Evolutionary conservation across 306 rosid species (phyloP), one percentile per base, ranked within the genome.

Genomic region (Morella rubra): DNA sequence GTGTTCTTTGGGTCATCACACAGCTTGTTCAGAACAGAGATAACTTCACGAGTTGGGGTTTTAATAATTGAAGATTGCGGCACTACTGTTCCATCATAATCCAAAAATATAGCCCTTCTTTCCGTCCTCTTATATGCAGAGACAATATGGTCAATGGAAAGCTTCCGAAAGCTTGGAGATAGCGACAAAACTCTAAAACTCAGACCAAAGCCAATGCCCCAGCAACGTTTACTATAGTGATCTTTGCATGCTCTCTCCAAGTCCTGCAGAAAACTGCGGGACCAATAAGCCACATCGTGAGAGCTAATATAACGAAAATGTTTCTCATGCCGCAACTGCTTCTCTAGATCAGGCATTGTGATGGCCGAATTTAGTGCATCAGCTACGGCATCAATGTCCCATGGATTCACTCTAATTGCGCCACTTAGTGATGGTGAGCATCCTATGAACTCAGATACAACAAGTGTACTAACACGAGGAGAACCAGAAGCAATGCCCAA

Each of bases 371-470:
- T 76, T 19, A 93, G 80, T 22, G 98, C 98, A 82, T 91, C 93
- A 22, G 96, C 93, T 42, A 89, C 96, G 0, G 87, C 94, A 65
- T 83, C 87, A 50, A 87, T 76, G 76, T 91, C 89, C 97, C 98
- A 91, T 1, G 97, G 96, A 46, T 91, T 90, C 65, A 86, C 94
- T 89, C 94, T 93, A 76, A 93, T 84, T 51, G 97, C 98, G 58
- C 98, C 98, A 77, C 98, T 90, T 66, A 93, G 86, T 73, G 96
- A 93, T 37, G 98, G 96, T 0, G 97, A 89, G 80, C 98, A 93
- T 51, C 98, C 97, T 16, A 91, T 85, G 77, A 93, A 90, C 88
- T 93, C 98, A 1, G 97, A 93, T 73, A 93, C 85, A 67, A 93
- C 94, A 77, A 91, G 88, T 7, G 89, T 81, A 72, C 98, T 91